Evolutionary conservation across 2,329 filamentous ascomycete genomes (phyloP).

Genomic region (Onygena corvina): DNA sequence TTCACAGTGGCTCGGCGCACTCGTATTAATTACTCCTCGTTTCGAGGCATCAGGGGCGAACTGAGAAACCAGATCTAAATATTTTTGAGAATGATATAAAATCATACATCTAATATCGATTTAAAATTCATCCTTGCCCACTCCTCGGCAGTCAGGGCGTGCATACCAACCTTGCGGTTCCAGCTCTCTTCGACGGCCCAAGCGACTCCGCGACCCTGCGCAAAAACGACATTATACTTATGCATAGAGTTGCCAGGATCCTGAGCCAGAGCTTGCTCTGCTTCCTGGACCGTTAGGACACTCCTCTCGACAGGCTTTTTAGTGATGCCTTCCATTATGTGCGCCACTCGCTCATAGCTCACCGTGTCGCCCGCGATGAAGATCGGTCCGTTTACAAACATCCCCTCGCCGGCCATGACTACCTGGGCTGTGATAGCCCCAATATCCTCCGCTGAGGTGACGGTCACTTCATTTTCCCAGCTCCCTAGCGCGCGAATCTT

Average conservation of each 20-base stretch:
- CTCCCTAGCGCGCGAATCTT: conserved; percentile 45
- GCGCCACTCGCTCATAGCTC: conserved; percentile 44
- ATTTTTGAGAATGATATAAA: too few species aligned
- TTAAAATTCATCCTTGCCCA: conserved; percentile 13
- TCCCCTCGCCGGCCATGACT: conserved; percentile 30
- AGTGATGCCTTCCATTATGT: conserved; percentile 39
- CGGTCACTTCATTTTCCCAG: conserved; percentile 51
- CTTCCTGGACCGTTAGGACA: conserved; percentile 37
- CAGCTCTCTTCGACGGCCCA: conserved; percentile 46
- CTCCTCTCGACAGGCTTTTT: conserved; percentile 37
- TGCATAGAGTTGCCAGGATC: conserved; percentile 41
- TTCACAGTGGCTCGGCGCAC: too few species aligned
- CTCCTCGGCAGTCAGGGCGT: conserved; percentile 16
- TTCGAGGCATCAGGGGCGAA: too few species aligned
- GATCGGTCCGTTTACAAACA: conserved; percentile 36
- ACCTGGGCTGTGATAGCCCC: conserved; percentile 48
- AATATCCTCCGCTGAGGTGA: conserved; percentile 54
- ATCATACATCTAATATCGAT: too few species aligned
- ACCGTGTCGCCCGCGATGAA: conserved; percentile 53
- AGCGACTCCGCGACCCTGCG: conserved; percentile 44
- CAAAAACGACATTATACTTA: conserved; percentile 53
- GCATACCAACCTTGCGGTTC: conserved; percentile 41
- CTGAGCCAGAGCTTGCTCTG: conserved; percentile 37
- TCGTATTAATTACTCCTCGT: too few species aligned
- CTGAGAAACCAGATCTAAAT: too few species aligned